Evolutionary conservation across 2,329 filamentous ascomycete genomes (phyloP).

Genomic region (Emergomyces africanus): DNA sequence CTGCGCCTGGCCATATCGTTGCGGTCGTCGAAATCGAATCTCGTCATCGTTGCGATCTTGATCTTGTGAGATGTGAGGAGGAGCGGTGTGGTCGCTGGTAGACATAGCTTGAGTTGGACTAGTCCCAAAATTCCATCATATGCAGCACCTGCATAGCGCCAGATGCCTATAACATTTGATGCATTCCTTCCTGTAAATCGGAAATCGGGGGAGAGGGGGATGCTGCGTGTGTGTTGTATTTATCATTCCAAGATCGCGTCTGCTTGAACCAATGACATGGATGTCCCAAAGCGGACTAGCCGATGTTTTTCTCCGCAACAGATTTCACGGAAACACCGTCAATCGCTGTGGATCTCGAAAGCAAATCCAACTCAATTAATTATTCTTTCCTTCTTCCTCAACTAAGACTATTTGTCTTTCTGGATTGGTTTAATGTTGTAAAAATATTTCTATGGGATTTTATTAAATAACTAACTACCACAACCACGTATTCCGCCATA

Average conservation of each 20-base stretch:
- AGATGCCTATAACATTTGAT: background rate
- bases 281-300: constrained; percentile 7
- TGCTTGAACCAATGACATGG: background rate
- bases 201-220: background rate
- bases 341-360: too few species aligned
- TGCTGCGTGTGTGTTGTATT: background rate
- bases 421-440: background rate
- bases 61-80: constrained; percentile 13
- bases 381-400: background rate
- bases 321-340: too few species aligned
- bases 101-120: constrained; percentile 18
- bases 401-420: background rate
- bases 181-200: background rate
- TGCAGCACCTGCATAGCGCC: background rate
- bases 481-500: background rate
- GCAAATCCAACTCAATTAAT: background rate
- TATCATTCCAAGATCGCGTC: constrained; percentile 1
- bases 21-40: constrained; percentile 22
- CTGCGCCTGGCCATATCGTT: constrained; percentile 13
- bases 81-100: constrained; percentile 18
- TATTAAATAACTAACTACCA: background rate
- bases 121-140: constrained; percentile 1
- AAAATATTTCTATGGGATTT: background rate
- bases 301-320: constrained; percentile 2
- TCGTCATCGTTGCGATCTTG: constrained; percentile 14